phyloP scores from a whole-genome alignment of 805 yeast genomes.

The Suhomyces vadensis region DNA sequence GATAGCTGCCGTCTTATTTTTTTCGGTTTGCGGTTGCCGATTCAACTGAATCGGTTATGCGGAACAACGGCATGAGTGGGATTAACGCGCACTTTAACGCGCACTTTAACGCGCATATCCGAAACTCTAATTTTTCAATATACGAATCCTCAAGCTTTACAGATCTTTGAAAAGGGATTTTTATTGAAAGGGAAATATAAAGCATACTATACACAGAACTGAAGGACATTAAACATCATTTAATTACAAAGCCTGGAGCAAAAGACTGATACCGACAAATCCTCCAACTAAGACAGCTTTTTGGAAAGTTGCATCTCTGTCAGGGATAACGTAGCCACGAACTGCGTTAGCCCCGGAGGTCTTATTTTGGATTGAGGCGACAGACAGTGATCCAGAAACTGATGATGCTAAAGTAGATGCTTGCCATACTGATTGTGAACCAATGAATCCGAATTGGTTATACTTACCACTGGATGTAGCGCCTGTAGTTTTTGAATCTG shows the following conservation, averaged over 20 bases:
- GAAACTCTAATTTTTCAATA: too few relatives aligned
- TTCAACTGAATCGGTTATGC: too few relatives aligned
- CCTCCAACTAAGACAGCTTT: slow-evolving; percentile 18
- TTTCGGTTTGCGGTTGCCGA: too few relatives aligned
- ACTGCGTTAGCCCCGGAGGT: slow-evolving; percentile 19
- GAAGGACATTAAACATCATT: not conserved
- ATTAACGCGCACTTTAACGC: too few relatives aligned
- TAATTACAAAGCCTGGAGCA: slow-evolving; percentile 13
- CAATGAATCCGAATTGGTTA: slow-evolving; percentile 46
- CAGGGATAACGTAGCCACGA: slow-evolving; percentile 9
- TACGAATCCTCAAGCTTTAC: too few relatives aligned
- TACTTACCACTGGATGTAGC: slow-evolving; percentile 21
- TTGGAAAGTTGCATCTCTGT: slow-evolving; percentile 17
- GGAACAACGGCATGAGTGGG: too few relatives aligned
- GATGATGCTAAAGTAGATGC: slow-evolving; percentile 8
- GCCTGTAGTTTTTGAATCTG: slow-evolving; percentile 10
- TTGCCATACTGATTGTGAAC: slow-evolving; percentile 38
- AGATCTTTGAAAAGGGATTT: too few relatives aligned
- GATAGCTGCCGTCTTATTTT: too few relatives aligned
- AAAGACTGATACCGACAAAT: slow-evolving; percentile 17
- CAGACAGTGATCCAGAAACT: slow-evolving; percentile 8
- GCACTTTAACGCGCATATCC: too few relatives aligned
- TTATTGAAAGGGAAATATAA: not conserved
- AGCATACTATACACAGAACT: slow-evolving; percentile 7
- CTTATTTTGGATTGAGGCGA: slow-evolving; percentile 18